phyloP scores from a whole-genome alignment of 2,329 filamentous ascomycete genomes.

The Biscogniauxia sp. region DNA sequence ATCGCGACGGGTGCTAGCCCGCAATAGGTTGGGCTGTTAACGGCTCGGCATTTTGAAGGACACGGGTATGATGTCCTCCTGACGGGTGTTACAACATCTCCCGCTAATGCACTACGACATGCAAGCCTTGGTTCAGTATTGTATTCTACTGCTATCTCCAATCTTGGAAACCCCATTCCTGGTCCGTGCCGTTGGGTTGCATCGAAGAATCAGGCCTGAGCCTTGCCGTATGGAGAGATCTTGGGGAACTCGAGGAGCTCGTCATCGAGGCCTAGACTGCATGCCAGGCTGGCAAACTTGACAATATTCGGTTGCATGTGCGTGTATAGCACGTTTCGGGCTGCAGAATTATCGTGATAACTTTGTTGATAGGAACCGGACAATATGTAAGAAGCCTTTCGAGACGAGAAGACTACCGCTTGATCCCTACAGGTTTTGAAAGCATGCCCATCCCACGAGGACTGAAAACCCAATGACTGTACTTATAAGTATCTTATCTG shows the following conservation, averaged over 20 bases:
- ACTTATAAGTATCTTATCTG: not conserved
- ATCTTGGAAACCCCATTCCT: not conserved
- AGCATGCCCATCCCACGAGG: not conserved
- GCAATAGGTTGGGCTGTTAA: slow-evolving; percentile 20
- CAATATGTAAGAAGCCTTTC: not conserved
- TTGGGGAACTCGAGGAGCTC: not conserved
- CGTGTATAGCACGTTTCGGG: not conserved
- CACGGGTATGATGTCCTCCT: slow-evolving; percentile 15
- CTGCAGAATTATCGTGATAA: not conserved
- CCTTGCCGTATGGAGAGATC: not conserved
- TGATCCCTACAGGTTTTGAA: not conserved
- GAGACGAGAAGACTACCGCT: not conserved
- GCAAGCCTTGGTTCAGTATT: slow-evolving; percentile 14
- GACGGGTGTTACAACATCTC: slow-evolving; percentile 16
- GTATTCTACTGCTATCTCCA: slow-evolving; percentile 19
- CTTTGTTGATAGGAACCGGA: not conserved
- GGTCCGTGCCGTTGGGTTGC: slow-evolving; percentile 11
- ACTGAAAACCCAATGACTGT: not conserved
- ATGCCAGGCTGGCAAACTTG: not conserved
- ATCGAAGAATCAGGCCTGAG: slow-evolving; percentile 15
- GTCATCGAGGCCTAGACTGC: not conserved
- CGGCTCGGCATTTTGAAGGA: slow-evolving; percentile 20
- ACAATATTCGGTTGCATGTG: not conserved
- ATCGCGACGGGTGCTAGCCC: slow-evolving; percentile 21
- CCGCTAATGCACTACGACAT: slow-evolving; percentile 25